phyloP scores from a whole-genome alignment of 2,329 filamentous ascomycete genomes.

The Alternaria consortialis region DNA sequence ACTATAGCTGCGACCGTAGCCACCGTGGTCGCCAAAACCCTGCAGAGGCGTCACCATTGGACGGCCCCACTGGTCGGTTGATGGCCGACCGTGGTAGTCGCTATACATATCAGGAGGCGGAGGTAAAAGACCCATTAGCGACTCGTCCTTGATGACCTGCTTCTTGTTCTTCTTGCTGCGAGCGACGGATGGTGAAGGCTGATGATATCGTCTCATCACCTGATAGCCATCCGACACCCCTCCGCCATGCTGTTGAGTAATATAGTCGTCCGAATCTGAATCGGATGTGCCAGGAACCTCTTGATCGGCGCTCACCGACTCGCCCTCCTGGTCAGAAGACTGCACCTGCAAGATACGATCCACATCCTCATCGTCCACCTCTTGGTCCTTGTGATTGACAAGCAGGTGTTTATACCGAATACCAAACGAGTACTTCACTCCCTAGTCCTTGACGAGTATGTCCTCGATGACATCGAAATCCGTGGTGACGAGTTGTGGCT shows the following conservation, averaged over 20 bases:
- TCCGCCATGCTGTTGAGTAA: conserved; percentile 7
- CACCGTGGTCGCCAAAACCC: conserved; percentile 6
- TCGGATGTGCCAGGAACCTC: conserved; percentile 6
- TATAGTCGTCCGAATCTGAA: conserved; percentile 12
- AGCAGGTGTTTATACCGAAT: conserved; percentile 46
- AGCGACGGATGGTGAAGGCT: too few species aligned
- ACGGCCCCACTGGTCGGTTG: conserved; percentile 14
- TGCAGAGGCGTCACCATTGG: not conserved
- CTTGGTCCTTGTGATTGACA: conserved; percentile 26
- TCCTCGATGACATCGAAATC: conserved; percentile 49
- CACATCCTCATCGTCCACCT: conserved; percentile 32
- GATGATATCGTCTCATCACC: too few species aligned
- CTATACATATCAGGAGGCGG: too few species aligned
- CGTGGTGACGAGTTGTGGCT: conserved; percentile 44
- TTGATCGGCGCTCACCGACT: not conserved
- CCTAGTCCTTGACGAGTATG: conserved; percentile 39
- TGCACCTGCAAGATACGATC: conserved; percentile 29
- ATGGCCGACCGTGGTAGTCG: too few species aligned
- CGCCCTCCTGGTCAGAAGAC: too few species aligned
- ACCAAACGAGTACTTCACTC: conserved; percentile 30
- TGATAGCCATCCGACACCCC: too few species aligned
- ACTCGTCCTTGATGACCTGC: too few species aligned
- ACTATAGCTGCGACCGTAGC: conserved; percentile 10
- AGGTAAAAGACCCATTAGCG: too few species aligned
- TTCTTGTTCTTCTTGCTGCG: too few species aligned